Conservation (phyloP, 352 stramenopile genomes). For the Globisporangium heterothallicum region DNA sequence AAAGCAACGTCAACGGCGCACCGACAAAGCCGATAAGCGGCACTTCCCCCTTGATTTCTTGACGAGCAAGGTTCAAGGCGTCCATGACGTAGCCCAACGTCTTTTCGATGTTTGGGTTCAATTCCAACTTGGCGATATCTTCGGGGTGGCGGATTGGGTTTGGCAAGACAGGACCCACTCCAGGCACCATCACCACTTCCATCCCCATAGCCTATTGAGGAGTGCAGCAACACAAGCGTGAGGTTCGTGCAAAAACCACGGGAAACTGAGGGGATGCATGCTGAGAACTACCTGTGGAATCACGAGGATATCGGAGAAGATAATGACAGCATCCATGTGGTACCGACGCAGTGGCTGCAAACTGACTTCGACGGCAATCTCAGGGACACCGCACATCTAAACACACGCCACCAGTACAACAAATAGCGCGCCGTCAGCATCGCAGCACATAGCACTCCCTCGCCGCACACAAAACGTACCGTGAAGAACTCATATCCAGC, state of each 20-base stretch:
- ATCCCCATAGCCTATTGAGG: slow-evolving; percentile 87
- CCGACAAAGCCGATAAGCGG: slow-evolving; percentile 98
- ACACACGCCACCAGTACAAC: too few species aligned
- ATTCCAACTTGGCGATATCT: slow-evolving; percentile 89
- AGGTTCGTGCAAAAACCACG: too few species aligned
- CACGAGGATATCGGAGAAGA: slow-evolving; percentile 99
- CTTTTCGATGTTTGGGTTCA: slow-evolving; percentile 88
- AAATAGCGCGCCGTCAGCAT: neutral
- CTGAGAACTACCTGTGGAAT: slow-evolving; percentile 79
- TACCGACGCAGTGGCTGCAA: slow-evolving; percentile 93
- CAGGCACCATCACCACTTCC: slow-evolving; percentile 94
- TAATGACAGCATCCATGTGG: slow-evolving; percentile 96
- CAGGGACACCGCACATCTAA: slow-evolving; percentile 80
- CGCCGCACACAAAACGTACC: slow-evolving; percentile 16
- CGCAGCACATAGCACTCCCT: neutral
- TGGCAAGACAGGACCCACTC: slow-evolving; percentile 87
- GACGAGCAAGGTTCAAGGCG: slow-evolving; percentile 90
- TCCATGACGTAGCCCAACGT: slow-evolving; percentile 95
- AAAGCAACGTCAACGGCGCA: slow-evolving; percentile 95
- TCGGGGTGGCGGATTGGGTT: slow-evolving; percentile 72
- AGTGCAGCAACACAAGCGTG: slow-evolving; percentile 2
- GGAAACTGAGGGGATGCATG: too few species aligned
- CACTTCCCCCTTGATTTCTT: slow-evolving; percentile 89
- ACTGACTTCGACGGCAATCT: slow-evolving; percentile 94
- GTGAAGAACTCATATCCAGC: slow-evolving; percentile 89